A percentile compares a stretch with the other conserved stretches of the same genome.
Evolutionary conservation across 2,329 filamentous ascomycete species (phyloP).

Genomic region (Periconia sp.): DNA sequence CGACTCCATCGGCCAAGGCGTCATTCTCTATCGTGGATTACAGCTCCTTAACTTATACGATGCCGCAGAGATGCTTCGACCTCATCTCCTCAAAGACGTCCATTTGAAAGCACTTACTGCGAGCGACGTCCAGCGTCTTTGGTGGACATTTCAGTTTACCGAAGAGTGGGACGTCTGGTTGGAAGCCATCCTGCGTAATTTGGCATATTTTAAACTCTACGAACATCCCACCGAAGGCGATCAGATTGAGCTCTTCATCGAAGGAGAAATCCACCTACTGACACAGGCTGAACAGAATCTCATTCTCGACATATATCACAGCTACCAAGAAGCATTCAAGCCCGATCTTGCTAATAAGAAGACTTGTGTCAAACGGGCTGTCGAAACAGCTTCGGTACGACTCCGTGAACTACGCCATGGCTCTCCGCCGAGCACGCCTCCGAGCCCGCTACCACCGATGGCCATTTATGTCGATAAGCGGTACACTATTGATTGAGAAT

Average conservation of each 20-base stretch:
- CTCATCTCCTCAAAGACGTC: not conserved
- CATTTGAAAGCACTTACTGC: not conserved
- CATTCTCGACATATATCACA: not conserved
- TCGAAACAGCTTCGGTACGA: no score
- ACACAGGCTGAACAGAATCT: not conserved
- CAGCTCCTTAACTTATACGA: not conserved
- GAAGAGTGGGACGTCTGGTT: slow-evolving; percentile 1
- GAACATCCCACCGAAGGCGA: not conserved
- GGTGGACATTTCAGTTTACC: slow-evolving; percentile 4
- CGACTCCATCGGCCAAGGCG: not conserved
- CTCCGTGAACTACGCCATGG: no score
- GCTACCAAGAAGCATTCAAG: not conserved
- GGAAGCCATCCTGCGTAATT: not conserved
- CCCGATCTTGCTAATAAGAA: no score
- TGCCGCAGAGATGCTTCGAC: not conserved
- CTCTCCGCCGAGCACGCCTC: no score
- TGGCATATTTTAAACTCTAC: not conserved
- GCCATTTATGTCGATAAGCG: no score
- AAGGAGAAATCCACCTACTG: not conserved
- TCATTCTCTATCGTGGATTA: slow-evolving; percentile 1
- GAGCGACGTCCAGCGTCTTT: slow-evolving; percentile 2
- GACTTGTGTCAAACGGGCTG: no score
- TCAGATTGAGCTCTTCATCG: not conserved
- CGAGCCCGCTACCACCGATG: no score
- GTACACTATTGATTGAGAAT: no score